Percentiles rank a stretch among this genome's conserved stretches.
These are phyloP conservation scores for Bryopsis sp. DNA, from an alignment of 139 green algal species.

Conservation along the genomic window DNA sequence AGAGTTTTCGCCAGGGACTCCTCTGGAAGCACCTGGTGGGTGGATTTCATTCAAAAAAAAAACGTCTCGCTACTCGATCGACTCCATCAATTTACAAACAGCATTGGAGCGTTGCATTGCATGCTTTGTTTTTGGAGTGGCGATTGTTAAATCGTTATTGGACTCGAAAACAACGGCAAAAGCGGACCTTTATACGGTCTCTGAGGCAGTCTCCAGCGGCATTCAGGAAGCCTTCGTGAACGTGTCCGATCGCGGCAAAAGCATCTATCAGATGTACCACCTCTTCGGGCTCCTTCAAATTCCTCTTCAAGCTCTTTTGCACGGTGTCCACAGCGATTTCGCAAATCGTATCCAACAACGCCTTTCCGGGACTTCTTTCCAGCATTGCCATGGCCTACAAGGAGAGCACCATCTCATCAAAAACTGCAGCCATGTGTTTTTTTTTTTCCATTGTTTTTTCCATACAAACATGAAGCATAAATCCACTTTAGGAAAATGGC, in stretches of 20 bases:
- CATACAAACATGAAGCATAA: too few relatives aligned
- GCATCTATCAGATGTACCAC: not conserved
- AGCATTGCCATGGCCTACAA: too few relatives aligned
- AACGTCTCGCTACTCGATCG: not conserved
- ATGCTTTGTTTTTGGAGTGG: too few relatives aligned
- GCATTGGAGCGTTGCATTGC: too few relatives aligned
- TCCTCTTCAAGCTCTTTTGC: slow-evolving; percentile 1
- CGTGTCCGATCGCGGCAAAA: not conserved
- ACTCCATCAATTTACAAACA: too few relatives aligned
- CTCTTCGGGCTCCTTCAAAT: not conserved
- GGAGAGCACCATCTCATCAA: too few relatives aligned
- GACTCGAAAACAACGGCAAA: not conserved
- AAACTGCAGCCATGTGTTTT: too few relatives aligned
- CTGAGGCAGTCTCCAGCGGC: not conserved
- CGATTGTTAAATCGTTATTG: too few relatives aligned
- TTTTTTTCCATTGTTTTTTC: too few relatives aligned
- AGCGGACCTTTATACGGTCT: not conserved
- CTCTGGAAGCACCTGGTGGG: not conserved
- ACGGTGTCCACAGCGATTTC: not conserved
- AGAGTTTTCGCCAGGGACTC: not conserved
- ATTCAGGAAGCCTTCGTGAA: not conserved
- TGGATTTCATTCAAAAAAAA: not conserved
- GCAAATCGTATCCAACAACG: too few relatives aligned
- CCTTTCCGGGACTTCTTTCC: too few relatives aligned
- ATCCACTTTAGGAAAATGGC: too few relatives aligned